Evolutionary conservation across 495 filamentous ascomycete genomes (phyloP), one percentile per base, ranked within the genome.

Genomic region (Aspergillus mulundensis): DNA sequence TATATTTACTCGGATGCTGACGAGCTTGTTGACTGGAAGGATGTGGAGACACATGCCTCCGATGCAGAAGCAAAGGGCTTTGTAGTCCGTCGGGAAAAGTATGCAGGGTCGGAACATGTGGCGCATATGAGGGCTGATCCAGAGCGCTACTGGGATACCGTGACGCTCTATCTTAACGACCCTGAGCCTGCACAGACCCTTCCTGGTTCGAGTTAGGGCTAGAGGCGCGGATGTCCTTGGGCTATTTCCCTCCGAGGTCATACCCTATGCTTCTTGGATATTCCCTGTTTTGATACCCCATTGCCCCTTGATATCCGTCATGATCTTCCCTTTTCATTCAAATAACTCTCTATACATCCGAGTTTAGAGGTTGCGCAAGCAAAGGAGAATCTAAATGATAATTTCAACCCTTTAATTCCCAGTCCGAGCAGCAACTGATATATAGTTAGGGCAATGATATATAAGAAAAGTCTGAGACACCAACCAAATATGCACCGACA

Each of bases 1-100:
- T 80, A 80, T 57, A 70, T 80, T 8, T 80, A 80, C 32, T 77
- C 74, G 5, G 67, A 77, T 43, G 38, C 56, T 3, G 77, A 80
- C 66, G 69, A 72, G 5, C 61, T 80, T 53, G 66, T 77, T 6
- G 53, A 67, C 24, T 68, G 54, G 46, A 56, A 51, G 25, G 69
- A 77, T 54, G 69, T 77, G 14, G 77, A 80, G 61, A 61, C 47
- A 11, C 76, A 80, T 66, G 75, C 76, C 0, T 55, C 54, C 19
- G 61, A 71, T 16, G 68, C 75, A 14, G 70, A 73, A 58, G 42
- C 61, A 10, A 61, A 51, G 55, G 70, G 73, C 0, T 73, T 69
- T 53, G 43, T 60, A 14, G 74, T 78, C 16, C 58, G 61, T 21
- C 63, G 70, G 24, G 76, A 77, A 48, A 62, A 64, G 57, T 79